Base-by-base conservation (phyloP, 352 stramenopile species). In the Pseudoperonospora humuli region DNA sequence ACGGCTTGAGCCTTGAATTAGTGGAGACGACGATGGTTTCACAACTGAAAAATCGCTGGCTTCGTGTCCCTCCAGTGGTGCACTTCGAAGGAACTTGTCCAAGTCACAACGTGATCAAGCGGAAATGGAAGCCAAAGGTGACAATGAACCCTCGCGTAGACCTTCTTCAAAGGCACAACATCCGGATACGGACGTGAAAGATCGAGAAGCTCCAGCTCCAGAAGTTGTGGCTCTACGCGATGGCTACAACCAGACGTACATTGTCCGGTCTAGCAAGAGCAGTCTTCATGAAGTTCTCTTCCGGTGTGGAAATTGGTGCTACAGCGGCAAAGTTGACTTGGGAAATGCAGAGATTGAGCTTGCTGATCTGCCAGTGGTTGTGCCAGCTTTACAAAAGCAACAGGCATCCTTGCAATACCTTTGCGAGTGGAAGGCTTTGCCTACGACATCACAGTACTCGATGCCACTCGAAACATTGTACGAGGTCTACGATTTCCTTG, bases 231-330 rank as follows among this genome's bases (percentile, higher is more conserved):
- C 75, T 15, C 54, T 91, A 18, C 79, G 76, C n/a, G 67, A 94
- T 14, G 86, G 85, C 31, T 96, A 96, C 63, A 96, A 95, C 57
- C 86, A 96, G 50, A 96, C 88, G 17, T 97, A 97, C 64, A 75
- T 96, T 41, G 78, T 96, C 31, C 71, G 77, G 18, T 77, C 74
- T 23, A 78, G 71, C 50, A 67, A 69, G 9, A 75, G 50, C 39
- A 75, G 70, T 34, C 67, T 92, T 39, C 78, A 93, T 48, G 72
- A 96, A 35, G 87, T 96, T 41, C 76, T 97, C 43, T 97, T 97
- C 57, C 75, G 86, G 32, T 97, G 90, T 53, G 92, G 92, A 26
- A 97, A 97, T 64, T 96, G 84, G 84, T 98, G 92, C 68, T 97
- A 97, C 67, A 78, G 65, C 33, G 91, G 90, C 21, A 86, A 86